phyloP scores from a whole-genome alignment of 768 basidiomycete species.

The Trametes maxima region DNA sequence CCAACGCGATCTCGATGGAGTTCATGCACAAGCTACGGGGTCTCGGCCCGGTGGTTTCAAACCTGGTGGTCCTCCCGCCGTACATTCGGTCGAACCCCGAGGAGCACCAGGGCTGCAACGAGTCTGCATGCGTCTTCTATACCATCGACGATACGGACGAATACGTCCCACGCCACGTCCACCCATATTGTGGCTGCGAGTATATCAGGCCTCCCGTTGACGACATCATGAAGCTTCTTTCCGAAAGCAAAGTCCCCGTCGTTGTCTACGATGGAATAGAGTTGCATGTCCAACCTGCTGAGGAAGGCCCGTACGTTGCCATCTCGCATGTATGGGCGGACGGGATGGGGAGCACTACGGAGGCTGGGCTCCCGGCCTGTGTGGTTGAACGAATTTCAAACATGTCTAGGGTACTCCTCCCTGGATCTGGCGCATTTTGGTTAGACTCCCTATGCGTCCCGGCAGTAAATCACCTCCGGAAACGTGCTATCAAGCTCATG shows the following conservation, averaged over 20 bases:
- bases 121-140: slow-evolving; percentile 7
- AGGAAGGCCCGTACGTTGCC: background rate
- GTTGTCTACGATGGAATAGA: background rate
- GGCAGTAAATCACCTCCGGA: background rate
- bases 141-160: background rate
- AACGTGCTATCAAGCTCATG: slow-evolving; percentile 21
- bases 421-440: slow-evolving; percentile 22
- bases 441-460: slow-evolving; percentile 22
- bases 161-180: slow-evolving; percentile 11
- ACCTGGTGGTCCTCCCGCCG: background rate
- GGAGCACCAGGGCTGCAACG: slow-evolving; percentile 5
- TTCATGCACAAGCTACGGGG: background rate
- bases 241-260: background rate
- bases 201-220: slow-evolving; percentile 6
- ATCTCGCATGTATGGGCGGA: slow-evolving; percentile 9
- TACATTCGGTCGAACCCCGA: background rate
- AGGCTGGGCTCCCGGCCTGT: slow-evolving; percentile 18
- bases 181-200: slow-evolving; percentile 2
- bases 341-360: slow-evolving; percentile 17
- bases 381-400: slow-evolving; percentile 7
- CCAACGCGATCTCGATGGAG: background rate
- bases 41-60: too few relatives aligned
- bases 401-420: slow-evolving; percentile 1
- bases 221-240: slow-evolving; percentile 1
- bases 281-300: background rate